Base-by-base conservation (phyloP, 2,329 filamentous ascomycete genomes). In the Neofusicoccum umdonicola region DNA sequence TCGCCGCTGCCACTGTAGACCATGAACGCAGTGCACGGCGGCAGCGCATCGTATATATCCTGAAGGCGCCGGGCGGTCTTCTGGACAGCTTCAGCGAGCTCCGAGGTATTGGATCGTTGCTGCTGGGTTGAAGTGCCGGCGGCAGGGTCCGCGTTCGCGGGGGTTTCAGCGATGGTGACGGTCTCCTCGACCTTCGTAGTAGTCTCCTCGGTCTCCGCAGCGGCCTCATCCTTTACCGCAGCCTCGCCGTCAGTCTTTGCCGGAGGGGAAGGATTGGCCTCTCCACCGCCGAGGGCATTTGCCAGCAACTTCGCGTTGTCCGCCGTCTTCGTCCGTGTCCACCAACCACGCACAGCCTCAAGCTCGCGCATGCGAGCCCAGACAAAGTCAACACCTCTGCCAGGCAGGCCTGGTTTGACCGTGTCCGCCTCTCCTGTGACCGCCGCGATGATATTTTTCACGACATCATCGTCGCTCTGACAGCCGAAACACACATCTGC, bases 1-100 rank as follows among this genome's bases (percentile, higher is more conserved):
- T 89, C 86, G 35, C 85, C 85, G 2, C 85, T 87, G n/a, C 87
- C 87, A 65, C 83, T 86, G 73, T 88, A 89, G 35, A 89, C 82
- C 34, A 89, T 80, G 63, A 89, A 82, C 9, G 87, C 81, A 1
- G 86, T 88, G 70, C 84, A 85, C 5, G 81, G 78, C 13, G 87
- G 86, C 35, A 89, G 76, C 6, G 81, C 78, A 2, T 85, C 80
- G 72, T 84, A 87, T 63, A 89, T 80, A 11, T 76, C 76, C 22
- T 75, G 72, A 65, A 89, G 84, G 62, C 81, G 75, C 12, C 77
- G 72, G 42, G 86, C 79, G 0, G 85, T 87, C 34, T 78, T 77
- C 6, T 80, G 70, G 1, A 87, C 81, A 2, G 81, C 77, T 1
- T 76, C 73, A 12, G 79, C 74, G 50, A 88, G 80, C 5, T 69